These are phyloP conservation scores for Smallanthus sonchifolius DNA, from an alignment of 129 eudicot species.

Conservation along the genomic window DNA sequence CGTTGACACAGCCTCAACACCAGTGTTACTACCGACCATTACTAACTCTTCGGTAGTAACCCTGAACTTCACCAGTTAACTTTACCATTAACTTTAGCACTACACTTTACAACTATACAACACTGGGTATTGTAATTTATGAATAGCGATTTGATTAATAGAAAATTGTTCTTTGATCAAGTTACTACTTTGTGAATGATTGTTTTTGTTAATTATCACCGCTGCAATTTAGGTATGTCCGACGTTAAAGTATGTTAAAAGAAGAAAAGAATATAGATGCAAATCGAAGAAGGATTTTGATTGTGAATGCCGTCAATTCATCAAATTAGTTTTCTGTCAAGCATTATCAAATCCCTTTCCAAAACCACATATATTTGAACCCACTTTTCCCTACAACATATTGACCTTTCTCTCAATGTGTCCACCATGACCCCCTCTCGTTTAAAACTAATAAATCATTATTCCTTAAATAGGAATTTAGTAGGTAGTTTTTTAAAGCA, in stretches of 20 bases:
- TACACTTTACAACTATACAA: no score
- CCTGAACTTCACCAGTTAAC: no score
- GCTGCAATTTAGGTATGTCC: no score
- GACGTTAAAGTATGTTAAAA: background rate
- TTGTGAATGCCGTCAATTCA: constrained; percentile 38
- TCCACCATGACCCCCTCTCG: background rate
- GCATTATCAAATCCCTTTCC: constrained; percentile 41
- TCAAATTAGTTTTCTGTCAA: constrained; percentile 45
- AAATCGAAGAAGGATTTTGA: constrained; percentile 22
- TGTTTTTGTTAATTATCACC: no score
- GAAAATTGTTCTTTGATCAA: no score
- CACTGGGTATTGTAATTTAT: no score
- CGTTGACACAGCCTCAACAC: no score
- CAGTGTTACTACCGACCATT: no score
- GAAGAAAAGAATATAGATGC: constrained; percentile 24
- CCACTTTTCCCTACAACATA: constrained; percentile 47
- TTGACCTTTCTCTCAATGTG: constrained; percentile 7
- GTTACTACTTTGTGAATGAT: no score
- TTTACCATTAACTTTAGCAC: no score
- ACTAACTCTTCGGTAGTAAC: no score
- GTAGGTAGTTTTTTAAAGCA: background rate
- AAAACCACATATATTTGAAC: constrained; percentile 32
- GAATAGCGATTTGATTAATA: no score
- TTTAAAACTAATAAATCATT: background rate
- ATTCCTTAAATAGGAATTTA: background rate